phyloP scores from a whole-genome alignment of 2,329 filamentous ascomycete genomes.

The Trichoderma atrobrunneum region DNA sequence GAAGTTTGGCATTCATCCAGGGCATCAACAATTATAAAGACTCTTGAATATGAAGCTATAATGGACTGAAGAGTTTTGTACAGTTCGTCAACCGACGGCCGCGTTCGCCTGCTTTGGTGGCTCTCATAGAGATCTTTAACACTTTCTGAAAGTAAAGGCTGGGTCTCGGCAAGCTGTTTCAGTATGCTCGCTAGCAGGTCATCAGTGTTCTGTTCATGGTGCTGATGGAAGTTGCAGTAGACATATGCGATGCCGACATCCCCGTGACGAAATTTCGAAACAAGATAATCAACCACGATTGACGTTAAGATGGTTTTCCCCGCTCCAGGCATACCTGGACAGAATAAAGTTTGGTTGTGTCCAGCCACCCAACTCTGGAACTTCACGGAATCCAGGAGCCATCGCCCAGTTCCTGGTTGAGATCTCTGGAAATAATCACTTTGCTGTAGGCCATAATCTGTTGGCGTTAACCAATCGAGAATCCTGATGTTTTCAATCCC shows the following conservation, averaged over 20 bases:
- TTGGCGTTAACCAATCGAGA: not conserved
- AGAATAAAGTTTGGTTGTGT: not conserved
- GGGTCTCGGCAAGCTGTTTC: not conserved
- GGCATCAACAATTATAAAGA: not conserved
- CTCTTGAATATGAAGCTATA: not conserved
- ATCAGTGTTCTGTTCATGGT: not conserved
- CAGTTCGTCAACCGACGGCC: not conserved
- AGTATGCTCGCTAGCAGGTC: not conserved
- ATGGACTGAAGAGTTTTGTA: not conserved
- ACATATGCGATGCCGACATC: not conserved
- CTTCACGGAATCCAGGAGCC: not conserved
- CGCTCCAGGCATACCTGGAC: not conserved
- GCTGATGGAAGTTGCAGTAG: not conserved
- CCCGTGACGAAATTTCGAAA: not conserved
- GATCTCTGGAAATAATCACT: not conserved
- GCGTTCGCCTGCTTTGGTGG: not conserved
- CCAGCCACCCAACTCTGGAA: not conserved
- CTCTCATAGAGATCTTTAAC: not conserved
- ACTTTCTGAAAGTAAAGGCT: not conserved
- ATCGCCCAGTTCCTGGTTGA: not conserved
- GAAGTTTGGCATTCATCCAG: not conserved
- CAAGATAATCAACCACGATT: not conserved
- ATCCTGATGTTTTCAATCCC: rapidly evolving
- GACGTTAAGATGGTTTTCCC: not conserved
- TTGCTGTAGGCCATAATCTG: not conserved